Evolutionary conservation across 768 basidiomycete genomes (phyloP).

Genomic region (Clitopilus passeckerianus): DNA sequence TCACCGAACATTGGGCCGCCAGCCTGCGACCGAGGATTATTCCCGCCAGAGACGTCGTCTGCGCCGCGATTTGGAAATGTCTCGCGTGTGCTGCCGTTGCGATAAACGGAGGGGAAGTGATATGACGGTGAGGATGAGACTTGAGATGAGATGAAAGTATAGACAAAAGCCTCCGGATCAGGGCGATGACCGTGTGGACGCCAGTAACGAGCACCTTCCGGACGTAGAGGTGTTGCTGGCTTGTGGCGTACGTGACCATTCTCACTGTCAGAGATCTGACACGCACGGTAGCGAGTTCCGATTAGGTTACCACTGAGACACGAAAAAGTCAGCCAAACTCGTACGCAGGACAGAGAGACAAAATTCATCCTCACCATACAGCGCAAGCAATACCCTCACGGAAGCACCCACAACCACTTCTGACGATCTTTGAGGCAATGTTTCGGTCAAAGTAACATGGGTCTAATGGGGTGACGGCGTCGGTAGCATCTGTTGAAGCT

Average conservation of each 20-base stretch:
- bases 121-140: slow-evolving; percentile 32
- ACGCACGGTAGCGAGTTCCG: slow-evolving; percentile 58
- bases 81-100: background rate
- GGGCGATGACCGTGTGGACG: slow-evolving; percentile 17
- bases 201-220: slow-evolving; percentile 40
- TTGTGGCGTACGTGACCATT: slow-evolving; percentile 22
- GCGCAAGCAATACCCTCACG: slow-evolving; percentile 67
- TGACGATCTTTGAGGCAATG: slow-evolving; percentile 42
- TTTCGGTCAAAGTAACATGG: slow-evolving; percentile 51
- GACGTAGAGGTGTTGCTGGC: slow-evolving; percentile 19
- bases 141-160: slow-evolving; percentile 43
- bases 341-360: background rate
- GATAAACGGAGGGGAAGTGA: slow-evolving; percentile 17
- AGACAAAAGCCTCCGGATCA: slow-evolving; percentile 21
- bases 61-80: background rate
- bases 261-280: slow-evolving; percentile 49
- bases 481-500: slow-evolving; percentile 47
- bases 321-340: background rate
- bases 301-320: slow-evolving; percentile 53
- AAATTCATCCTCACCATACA: slow-evolving; percentile 35
- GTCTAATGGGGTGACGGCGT: slow-evolving; percentile 53
- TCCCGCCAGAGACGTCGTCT: background rate
- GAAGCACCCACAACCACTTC: slow-evolving; percentile 59
- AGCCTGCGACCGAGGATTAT: background rate
- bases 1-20: slow-evolving; percentile 28